These are phyloP conservation scores for Vitellaria paradoxa DNA, from an alignment of 179 eudicot genomes.

Conservation along the genomic window DNA sequence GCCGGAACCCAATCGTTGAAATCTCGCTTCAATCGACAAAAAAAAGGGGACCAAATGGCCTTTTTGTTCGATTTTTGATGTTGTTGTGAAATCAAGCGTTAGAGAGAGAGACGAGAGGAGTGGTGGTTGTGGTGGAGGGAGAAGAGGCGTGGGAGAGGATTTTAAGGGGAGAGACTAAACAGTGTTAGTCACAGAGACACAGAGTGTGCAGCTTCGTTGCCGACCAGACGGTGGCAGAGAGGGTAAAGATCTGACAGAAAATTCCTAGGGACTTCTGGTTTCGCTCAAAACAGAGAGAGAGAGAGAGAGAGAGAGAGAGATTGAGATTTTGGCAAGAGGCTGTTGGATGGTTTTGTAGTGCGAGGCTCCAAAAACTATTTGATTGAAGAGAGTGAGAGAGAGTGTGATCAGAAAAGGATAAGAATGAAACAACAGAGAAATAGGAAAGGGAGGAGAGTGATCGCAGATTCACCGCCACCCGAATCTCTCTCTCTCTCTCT, in stretches of 20 bases:
- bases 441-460: too few relatives aligned
- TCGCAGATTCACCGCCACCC: too few relatives aligned
- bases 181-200: not conserved
- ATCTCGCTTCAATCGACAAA: not conserved
- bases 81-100: too few relatives aligned
- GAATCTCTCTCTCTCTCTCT: not conserved
- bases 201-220: slow-evolving; percentile 26
- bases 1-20: not conserved
- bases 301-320: not conserved
- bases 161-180: not conserved
- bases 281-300: not conserved
- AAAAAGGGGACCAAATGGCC: too few relatives aligned
- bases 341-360: slow-evolving; percentile 1
- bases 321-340: not conserved
- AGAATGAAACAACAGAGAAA: not conserved
- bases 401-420: not conserved
- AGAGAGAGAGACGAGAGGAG: too few relatives aligned
- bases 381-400: not conserved
- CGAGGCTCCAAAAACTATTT: not conserved
- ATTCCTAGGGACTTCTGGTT: slow-evolving; percentile 2
- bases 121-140: too few relatives aligned
- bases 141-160: too few relatives aligned
- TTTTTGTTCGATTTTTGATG: too few relatives aligned
- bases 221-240: slow-evolving; percentile 47
- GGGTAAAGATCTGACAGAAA: slow-evolving; percentile 1